Evolutionary conservation across 108 stramenopile species (phyloP).

Genomic region (Discostella stelligeroides): DNA sequence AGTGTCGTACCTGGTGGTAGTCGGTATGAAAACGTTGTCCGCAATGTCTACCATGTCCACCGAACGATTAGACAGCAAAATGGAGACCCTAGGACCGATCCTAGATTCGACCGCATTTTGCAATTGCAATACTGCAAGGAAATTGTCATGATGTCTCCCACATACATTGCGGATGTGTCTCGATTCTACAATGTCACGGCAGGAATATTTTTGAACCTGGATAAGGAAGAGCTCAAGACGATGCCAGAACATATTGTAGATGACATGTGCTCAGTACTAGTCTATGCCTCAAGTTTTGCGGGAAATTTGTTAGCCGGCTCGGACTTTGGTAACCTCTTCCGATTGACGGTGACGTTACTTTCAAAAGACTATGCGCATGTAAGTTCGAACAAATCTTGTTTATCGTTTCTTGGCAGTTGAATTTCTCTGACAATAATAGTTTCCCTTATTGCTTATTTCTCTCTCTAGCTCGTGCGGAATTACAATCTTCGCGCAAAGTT

Average conservation of each 20-base stretch:
- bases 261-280: constrained; percentile 77
- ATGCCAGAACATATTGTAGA: constrained; percentile 88
- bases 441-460: constrained; percentile 1
- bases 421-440: background rate
- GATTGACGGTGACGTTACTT: constrained; percentile 72
- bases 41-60: constrained; percentile 63
- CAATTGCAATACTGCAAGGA: constrained; percentile 63
- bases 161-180: constrained; percentile 67
- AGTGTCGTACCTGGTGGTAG: constrained; percentile 63
- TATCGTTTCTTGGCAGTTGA: background rate
- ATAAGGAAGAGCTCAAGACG: constrained; percentile 52
- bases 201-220: constrained; percentile 58
- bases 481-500: constrained; percentile 94
- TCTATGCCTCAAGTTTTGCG: constrained; percentile 60
- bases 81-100: constrained; percentile 67
- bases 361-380: constrained; percentile 70
- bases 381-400: too few species aligned
- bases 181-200: constrained; percentile 72
- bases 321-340: constrained; percentile 70
- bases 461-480: constrained; percentile 72
- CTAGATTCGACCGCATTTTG: constrained; percentile 63
- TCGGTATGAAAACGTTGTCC: constrained; percentile 59
- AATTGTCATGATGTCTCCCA: constrained; percentile 68
- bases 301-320: constrained; percentile 61
- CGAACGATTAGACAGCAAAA: constrained; percentile 51